These are phyloP conservation scores for Pyrus hybrid DNA, from an alignment of 331 rosid species.

Conservation along the genomic window DNA sequence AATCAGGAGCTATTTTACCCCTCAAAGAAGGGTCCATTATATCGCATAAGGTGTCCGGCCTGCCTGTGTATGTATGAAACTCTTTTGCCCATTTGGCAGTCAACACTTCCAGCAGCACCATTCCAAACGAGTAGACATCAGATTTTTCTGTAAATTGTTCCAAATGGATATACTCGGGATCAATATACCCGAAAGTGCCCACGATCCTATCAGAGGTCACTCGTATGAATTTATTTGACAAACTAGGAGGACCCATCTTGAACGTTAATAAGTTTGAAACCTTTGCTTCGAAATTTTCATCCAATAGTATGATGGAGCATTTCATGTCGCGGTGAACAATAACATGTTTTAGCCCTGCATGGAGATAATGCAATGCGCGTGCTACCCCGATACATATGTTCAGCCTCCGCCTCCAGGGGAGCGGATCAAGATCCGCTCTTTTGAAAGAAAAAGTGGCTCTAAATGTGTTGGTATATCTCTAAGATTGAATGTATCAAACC, in stretches of 20 bases:
- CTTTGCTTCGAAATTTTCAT: slow-evolving; percentile 36
- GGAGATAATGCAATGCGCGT: too few relatives aligned
- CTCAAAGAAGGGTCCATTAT: too few relatives aligned
- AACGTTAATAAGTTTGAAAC: slow-evolving; percentile 23
- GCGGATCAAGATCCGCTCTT: too few relatives aligned
- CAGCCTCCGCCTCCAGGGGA: too few relatives aligned
- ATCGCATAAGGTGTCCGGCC: too few relatives aligned
- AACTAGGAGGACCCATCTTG: too few relatives aligned
- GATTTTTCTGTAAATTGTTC: slow-evolving; percentile 41
- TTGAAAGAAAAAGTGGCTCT: slow-evolving; percentile 20
- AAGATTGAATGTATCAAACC: slow-evolving; percentile 22
- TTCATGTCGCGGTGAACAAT: slow-evolving; percentile 54
- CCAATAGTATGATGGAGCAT: slow-evolving; percentile 42
- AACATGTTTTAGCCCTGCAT: too few relatives aligned
- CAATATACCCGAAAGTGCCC: slow-evolving; percentile 43
- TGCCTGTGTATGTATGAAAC: too few relatives aligned
- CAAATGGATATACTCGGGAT: slow-evolving; percentile 46
- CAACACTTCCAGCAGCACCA: slow-evolving; percentile 41
- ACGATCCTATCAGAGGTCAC: too few relatives aligned
- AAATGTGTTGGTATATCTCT: slow-evolving; percentile 17
- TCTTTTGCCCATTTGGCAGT: not conserved
- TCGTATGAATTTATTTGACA: too few relatives aligned
- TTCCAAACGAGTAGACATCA: slow-evolving; percentile 49
- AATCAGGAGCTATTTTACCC: too few relatives aligned
- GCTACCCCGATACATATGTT: too few relatives aligned